A percentile compares a stretch with the other conserved stretches of the same genome.
phyloP scores from a whole-genome alignment of 2,329 filamentous ascomycete species.

The Claviceps digitariae region DNA sequence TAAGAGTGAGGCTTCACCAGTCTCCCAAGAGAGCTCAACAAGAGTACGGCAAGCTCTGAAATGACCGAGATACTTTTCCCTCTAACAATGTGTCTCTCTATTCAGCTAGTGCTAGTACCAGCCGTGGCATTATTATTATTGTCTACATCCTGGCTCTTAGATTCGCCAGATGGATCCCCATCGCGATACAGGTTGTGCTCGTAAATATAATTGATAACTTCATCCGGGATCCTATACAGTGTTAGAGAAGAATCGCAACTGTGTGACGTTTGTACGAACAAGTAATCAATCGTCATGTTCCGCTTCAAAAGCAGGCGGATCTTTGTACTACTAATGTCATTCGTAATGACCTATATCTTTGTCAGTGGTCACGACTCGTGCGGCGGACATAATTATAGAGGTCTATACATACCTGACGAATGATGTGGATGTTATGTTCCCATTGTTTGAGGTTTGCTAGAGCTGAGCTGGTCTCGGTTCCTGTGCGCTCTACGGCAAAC shows the following conservation, averaged over 20 bases:
- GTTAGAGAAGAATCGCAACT: not conserved
- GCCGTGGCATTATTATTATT: not conserved
- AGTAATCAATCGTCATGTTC: constrained; percentile 70
- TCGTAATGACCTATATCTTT: constrained; percentile 44
- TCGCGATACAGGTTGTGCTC: constrained; percentile 48
- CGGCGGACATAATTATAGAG: not conserved
- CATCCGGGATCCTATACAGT: constrained; percentile 39
- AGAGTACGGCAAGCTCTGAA: no score
- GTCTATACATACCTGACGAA: constrained; percentile 35
- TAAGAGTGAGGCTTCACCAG: no score
- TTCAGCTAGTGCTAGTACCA: not conserved
- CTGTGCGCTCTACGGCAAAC: constrained; percentile 77
- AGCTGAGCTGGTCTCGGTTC: constrained; percentile 80
- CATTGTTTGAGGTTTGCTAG: constrained; percentile 69
- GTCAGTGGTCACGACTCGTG: not conserved
- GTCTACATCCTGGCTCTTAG: not conserved
- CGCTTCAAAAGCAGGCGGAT: constrained; percentile 68
- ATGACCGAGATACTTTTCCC: not conserved
- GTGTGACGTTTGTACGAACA: constrained; percentile 12
- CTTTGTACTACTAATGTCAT: constrained; percentile 71
- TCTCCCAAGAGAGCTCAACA: no score
- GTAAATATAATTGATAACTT: constrained; percentile 62
- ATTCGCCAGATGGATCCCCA: not conserved
- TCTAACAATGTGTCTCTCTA: not conserved
- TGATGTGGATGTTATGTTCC: constrained; percentile 76